These are phyloP conservation scores for Globisporangium spiculum DNA, from an alignment of 352 stramenopile genomes.

Conservation along the genomic window DNA sequence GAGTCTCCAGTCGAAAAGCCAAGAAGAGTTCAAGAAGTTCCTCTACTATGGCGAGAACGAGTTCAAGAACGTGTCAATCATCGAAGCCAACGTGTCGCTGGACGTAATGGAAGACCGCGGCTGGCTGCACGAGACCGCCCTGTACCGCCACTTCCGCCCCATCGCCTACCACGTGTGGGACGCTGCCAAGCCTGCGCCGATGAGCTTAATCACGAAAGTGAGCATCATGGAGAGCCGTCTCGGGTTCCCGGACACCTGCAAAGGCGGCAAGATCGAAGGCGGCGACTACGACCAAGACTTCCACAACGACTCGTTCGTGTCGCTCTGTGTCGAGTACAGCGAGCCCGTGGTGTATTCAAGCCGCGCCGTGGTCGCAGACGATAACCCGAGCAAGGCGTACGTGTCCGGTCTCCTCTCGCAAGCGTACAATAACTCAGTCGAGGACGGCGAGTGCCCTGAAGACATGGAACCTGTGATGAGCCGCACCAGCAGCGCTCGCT, in stretches of 20 bases:
- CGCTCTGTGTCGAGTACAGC: neutral
- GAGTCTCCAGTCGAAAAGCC: neutral
- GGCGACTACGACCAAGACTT: neutral
- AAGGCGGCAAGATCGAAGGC: neutral
- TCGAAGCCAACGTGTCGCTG: too few species aligned
- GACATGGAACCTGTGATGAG: neutral
- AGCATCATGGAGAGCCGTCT: neutral
- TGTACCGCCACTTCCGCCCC: neutral
- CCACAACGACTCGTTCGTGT: neutral
- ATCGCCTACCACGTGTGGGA: neutral
- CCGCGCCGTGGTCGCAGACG: neutral
- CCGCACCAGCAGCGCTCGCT: too few species aligned
- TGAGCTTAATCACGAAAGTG: slow-evolving; percentile 3
- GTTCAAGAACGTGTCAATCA: neutral
- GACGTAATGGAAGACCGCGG: too few species aligned
- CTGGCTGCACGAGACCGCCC: neutral
- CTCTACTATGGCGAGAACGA: neutral
- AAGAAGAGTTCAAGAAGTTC: neutral
- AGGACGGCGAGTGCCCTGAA: neutral
- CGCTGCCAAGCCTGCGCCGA: neutral
- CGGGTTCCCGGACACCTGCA: neutral
- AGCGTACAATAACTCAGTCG: neutral
- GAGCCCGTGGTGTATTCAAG: neutral
- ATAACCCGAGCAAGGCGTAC: neutral
- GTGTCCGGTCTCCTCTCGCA: neutral